These are phyloP conservation scores for Phytophthora fragariae DNA, from an alignment of 352 stramenopile species.

Conservation along the genomic window DNA sequence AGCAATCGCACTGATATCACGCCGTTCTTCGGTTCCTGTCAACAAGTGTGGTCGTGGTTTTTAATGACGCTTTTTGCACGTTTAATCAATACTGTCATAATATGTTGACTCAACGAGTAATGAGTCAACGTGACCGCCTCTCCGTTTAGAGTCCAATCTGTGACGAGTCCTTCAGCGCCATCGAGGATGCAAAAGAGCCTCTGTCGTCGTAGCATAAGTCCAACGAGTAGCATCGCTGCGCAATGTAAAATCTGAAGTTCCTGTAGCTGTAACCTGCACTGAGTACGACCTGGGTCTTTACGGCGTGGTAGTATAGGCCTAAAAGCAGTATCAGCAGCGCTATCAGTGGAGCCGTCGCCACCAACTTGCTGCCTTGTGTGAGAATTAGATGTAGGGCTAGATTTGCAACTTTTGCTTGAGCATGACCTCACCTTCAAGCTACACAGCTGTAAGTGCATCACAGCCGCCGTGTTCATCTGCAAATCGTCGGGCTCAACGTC, in stretches of 20 bases:
- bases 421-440: too few relatives aligned
- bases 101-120: background rate
- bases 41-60: too few relatives aligned
- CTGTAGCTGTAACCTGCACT: slow-evolving; percentile 13
- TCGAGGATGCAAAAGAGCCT: background rate
- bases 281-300: slow-evolving; percentile 5
- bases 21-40: too few relatives aligned
- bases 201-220: background rate
- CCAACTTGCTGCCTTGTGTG: background rate
- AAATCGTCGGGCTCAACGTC: too few relatives aligned
- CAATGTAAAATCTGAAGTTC: slow-evolving; percentile 18
- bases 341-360: background rate
- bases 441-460: too few relatives aligned
- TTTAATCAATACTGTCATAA: background rate
- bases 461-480: too few relatives aligned
- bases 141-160: slow-evolving; percentile 8
- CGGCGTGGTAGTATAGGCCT: background rate
- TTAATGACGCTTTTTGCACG: too few relatives aligned
- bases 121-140: too few relatives aligned
- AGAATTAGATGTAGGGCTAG: background rate
- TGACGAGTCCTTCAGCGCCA: slow-evolving; percentile 4
- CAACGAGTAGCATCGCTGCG: slow-evolving; percentile 19
- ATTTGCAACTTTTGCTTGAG: too few relatives aligned
- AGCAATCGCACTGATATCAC: too few relatives aligned
- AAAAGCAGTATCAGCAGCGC: background rate